Evolutionary conservation across 2,329 filamentous ascomycete genomes (phyloP), one percentile per base, ranked within the genome.

Genomic region (Spiromastix sp.): DNA sequence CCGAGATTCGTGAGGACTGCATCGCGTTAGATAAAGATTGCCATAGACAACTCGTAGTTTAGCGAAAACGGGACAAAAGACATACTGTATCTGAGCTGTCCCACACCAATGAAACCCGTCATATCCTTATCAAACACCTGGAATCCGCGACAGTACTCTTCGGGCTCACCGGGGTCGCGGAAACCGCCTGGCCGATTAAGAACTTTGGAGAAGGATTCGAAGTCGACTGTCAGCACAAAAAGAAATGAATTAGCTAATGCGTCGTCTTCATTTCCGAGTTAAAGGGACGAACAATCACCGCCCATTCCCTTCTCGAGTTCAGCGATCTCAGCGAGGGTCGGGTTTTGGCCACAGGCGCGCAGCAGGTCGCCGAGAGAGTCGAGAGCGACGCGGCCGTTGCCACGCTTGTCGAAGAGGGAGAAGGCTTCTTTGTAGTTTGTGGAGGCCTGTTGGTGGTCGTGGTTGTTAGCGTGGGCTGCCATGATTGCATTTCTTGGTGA

Each of bases 341-440:
- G 91, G 68, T 98, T 98, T 71, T 98, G 91, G 31, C 91, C 91
- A 60, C 91, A 98, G 37, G 91, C 91, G 58, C 91, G 83, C 48
- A 98, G 78, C 42, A 98, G 75, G 61, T 98, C 91, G 50, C 91
- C 91, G 38, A 98, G 77, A 46, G 80, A 81, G 48, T 89, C 82
- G 60, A 87, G 71, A 26, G 82, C 67, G 50, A 96, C 91, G 52
- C 87, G 87, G 57, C 89, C 87, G 59, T 85, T 93, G 59, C 91
- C 91, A 63, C 91, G 89, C 79, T 95, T 96, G 74, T 98, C 91
- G 72, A 96, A 98, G 61, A 98, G 83, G 54, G 87, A 87, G 68
- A 98, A 98, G 51, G 91, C 91, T 80, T 98, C 91, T 74, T 96
- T 96, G 85, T 96, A 98, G 81, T 98, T 96, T 70, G 89, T 96